A percentile compares a stretch with the other conserved stretches of the same genome.
phyloP scores from a whole-genome alignment of 106 monocot species.

The Amphibolis antarctica region DNA sequence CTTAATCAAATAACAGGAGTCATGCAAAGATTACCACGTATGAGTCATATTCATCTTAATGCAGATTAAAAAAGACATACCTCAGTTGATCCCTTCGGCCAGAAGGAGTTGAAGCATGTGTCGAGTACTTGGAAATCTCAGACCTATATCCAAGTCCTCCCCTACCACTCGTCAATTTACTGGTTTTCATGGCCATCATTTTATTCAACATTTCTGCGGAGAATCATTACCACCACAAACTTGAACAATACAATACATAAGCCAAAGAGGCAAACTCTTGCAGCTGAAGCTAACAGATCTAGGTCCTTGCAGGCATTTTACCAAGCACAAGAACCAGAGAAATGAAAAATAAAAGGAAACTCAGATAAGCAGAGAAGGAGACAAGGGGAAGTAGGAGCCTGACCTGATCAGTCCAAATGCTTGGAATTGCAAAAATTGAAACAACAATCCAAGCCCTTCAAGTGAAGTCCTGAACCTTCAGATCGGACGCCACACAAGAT shows the following conservation, averaged over 20 bases:
- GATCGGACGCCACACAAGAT: neutral
- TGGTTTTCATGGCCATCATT: neutral
- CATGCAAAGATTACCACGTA: neutral
- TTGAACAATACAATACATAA: neutral
- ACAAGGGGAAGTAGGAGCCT: neutral
- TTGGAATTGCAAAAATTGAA: neutral
- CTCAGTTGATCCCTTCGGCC: neutral
- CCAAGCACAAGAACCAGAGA: neutral
- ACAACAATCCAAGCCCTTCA: too few relatives aligned
- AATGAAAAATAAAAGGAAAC: neutral
- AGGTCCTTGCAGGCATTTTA: neutral
- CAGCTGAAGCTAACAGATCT: neutral
- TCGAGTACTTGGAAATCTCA: neutral
- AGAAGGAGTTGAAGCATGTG: neutral
- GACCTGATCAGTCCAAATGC: slow-evolving; percentile 4
- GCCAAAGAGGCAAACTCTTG: neutral
- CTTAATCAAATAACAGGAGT: neutral
- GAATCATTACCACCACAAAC: neutral
- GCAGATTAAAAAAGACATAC: neutral
- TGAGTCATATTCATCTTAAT: neutral
- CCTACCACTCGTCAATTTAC: neutral
- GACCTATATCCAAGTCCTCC: neutral
- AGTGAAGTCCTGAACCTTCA: too few relatives aligned
- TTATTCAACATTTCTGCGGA: neutral
- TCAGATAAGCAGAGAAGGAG: neutral